Evolutionary conservation across 2,329 filamentous ascomycete species (phyloP).

Genomic region (Apiospora sp.): DNA sequence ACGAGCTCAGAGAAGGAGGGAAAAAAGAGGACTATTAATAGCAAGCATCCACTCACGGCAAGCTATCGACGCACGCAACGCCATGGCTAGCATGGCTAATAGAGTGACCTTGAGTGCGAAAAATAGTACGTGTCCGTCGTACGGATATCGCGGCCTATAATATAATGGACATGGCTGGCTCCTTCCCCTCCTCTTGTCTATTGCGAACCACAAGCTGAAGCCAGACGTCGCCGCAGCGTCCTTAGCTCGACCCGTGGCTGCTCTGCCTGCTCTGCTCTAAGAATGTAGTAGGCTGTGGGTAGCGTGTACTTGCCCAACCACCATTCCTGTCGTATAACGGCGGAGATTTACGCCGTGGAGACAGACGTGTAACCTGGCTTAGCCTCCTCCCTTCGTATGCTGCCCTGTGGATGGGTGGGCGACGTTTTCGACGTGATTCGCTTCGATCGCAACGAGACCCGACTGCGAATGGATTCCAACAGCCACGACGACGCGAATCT

Average conservation of each 20-base stretch:
- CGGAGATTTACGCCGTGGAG: background rate
- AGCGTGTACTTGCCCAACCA: background rate
- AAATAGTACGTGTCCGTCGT: constrained; percentile 1
- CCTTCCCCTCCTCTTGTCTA: background rate
- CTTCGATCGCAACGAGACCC: background rate
- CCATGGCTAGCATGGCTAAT: constrained; percentile 11
- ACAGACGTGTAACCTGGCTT: background rate
- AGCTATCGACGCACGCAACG: constrained; percentile 12
- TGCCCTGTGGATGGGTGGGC: background rate
- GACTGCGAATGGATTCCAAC: background rate
- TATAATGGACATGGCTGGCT: background rate
- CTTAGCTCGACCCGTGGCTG: background rate
- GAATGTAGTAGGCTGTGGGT: background rate
- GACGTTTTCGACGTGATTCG: background rate
- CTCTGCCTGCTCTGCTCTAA: background rate
- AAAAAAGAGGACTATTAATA: constrained; percentile 19
- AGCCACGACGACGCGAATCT: background rate
- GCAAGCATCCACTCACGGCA: constrained; percentile 9
- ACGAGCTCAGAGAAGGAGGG: background rate
- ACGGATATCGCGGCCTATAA: constrained; percentile 19
- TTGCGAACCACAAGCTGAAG: background rate
- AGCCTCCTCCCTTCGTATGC: background rate
- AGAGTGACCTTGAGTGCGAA: background rate
- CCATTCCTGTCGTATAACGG: constrained; percentile 1
- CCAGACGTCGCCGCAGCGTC: background rate